Base-by-base conservation (phyloP, 2,329 filamentous ascomycete genomes). In the Aspergillus aculeatus region DNA sequence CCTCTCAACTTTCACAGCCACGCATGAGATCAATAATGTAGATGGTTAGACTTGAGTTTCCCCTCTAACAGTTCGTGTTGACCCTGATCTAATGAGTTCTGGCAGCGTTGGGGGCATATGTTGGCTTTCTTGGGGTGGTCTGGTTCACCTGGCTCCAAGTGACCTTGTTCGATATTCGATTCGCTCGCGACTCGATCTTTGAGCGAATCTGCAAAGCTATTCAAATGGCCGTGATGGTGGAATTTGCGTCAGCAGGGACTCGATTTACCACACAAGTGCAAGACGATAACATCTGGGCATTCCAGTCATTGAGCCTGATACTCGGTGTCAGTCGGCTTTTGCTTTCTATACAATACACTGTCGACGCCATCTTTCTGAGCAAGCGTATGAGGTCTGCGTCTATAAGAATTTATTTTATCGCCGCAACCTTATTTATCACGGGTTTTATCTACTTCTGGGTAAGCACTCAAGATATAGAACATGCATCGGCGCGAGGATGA, bases 141-240 rank as follows among this genome's bases (percentile, higher is more conserved):
- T 89, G 86, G 87, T 83, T 87, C 60, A 88, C 84, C n/a, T 89
- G 87, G 87, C 81, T 88, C 38, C 79, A 87, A 60, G 83, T 86
- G 24, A 82, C 82, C 7, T 74, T 89, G 1, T 88, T 86, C 70
- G 87, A 90, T 71, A 83, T 89, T 38, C 85, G 87, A 0, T 89
- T 88, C 69, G 82, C 84, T 1, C 80, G 84, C 24, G 87, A 90
- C 71, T 86, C 83, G 44, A 77, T 89, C 35, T 87, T 89, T 66
- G 84, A 88, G 64, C 82, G 87, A 32, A 65, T 80, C 29, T 83
- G 82, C 62, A 84, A 87, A 67, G 83, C 81, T 2, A 63, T 84
- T 2, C 86, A 89, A 63, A 82, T 89, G 5, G 86, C 82, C 26
- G 82, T 86, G 47, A 86, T 89, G 83, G 80, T 87, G 47, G 86